Conservation (phyloP, 208 protist genomes). For the Vickermania ingenoplastis region DNA sequence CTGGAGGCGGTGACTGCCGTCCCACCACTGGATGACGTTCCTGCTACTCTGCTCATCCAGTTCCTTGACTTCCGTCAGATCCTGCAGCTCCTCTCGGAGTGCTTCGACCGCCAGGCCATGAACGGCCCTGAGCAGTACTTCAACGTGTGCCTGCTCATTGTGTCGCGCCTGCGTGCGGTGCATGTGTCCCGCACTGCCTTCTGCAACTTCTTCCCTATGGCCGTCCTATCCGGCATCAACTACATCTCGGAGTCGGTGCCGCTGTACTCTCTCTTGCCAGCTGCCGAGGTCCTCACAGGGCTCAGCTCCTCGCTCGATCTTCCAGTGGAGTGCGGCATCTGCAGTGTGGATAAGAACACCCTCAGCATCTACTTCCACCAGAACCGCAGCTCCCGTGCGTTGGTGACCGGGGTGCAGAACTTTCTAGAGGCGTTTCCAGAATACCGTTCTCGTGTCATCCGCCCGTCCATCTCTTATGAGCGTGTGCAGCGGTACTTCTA, state of each 20-base stretch:
- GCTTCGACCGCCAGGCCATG: background rate
- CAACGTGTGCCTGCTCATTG: conserved; percentile 1
- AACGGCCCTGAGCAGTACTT: conserved; percentile 3
- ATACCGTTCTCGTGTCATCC: conserved; percentile 1
- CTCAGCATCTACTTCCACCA: conserved; percentile 1
- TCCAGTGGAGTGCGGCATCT: background rate
- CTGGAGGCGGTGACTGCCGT: background rate
- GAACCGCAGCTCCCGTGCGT: background rate
- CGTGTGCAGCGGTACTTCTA: background rate
- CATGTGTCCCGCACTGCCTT: background rate
- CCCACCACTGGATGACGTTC: background rate
- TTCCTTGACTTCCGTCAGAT: conserved; percentile 4
- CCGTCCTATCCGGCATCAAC: background rate
- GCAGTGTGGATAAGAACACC: background rate
- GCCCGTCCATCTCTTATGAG: conserved; percentile 6
- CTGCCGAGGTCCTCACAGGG: conserved; percentile 2
- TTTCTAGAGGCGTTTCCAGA: conserved; percentile 5
- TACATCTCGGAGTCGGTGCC: background rate
- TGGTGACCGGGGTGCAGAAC: conserved; percentile 4
- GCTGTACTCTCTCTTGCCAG: conserved; percentile 4
- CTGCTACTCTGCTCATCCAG: background rate
- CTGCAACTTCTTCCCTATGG: conserved; percentile 7
- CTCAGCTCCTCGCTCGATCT: conserved; percentile 3
- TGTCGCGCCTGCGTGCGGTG: background rate
- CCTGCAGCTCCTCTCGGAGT: background rate